Conservation (phyloP, 1,284 basidiomycete genomes). For the Paramarasmius palmivorus region DNA sequence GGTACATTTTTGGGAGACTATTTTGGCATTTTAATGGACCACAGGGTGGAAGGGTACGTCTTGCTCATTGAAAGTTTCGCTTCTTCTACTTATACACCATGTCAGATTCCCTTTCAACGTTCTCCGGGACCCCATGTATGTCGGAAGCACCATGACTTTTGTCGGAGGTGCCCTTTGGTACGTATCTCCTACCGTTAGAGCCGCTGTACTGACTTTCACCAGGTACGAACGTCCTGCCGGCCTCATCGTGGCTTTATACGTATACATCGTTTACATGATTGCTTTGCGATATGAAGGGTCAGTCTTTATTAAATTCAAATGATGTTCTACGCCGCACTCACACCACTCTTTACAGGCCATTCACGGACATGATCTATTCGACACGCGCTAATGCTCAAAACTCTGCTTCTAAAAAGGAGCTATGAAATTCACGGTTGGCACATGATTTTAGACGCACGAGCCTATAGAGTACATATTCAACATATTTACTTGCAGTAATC, state of each 20-base stretch:
- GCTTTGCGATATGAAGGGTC: conserved; percentile 89
- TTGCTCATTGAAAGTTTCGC: neutral
- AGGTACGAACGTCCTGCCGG: conserved; percentile 87
- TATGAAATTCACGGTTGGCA: neutral
- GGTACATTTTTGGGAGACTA: conserved; percentile 97
- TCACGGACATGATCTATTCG: conserved; percentile 82
- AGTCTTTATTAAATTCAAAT: conserved; percentile 25
- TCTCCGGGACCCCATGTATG: conserved; percentile 94
- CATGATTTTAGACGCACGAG: neutral
- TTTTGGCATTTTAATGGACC: conserved; percentile 97
- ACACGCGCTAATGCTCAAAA: conserved; percentile 38
- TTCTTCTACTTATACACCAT: neutral
- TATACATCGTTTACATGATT: conserved; percentile 81
- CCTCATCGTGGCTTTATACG: conserved; percentile 72
- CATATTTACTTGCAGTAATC: too few relatives aligned
- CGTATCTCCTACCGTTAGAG: conserved; percentile 26
- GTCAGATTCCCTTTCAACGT: conserved; percentile 91
- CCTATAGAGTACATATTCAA: neutral
- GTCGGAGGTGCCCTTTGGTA: conserved; percentile 82
- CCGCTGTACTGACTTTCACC: neutral
- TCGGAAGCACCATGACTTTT: conserved; percentile 89
- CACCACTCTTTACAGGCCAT: conserved; percentile 50
- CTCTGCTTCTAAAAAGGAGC: conserved; percentile 23
- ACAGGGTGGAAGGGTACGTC: conserved; percentile 67
- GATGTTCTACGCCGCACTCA: neutral